These are phyloP conservation scores for Arctium minus DNA, from an alignment of 129 eudicot species.

Conservation along the genomic window DNA sequence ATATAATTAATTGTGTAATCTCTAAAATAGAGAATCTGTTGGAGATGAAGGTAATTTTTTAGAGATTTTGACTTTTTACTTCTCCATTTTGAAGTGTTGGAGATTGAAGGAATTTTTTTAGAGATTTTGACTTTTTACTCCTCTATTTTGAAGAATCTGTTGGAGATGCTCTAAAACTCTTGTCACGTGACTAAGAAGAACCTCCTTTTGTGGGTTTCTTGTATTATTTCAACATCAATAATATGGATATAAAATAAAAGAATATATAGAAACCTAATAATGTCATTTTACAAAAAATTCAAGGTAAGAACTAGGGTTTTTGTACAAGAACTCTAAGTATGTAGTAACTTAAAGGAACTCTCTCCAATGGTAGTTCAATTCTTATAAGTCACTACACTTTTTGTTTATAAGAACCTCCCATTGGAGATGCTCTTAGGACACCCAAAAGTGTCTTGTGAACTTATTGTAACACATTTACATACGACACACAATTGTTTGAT, in stretches of 20 bases:
- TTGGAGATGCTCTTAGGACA: neutral
- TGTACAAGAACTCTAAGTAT: neutral
- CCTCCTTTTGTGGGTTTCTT: too few relatives aligned
- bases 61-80: too few relatives aligned
- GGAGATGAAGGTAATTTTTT: too few relatives aligned
- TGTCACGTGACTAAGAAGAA: too few relatives aligned
- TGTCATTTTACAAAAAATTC: neutral
- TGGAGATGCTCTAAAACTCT: too few relatives aligned
- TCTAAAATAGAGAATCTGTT: too few relatives aligned
- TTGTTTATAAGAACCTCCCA: neutral
- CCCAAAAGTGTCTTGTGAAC: neutral
- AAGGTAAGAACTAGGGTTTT: neutral
- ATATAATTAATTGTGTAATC: too few relatives aligned
- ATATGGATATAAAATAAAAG: neutral
- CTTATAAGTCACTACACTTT: neutral
- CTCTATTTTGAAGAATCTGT: too few relatives aligned
- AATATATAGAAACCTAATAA: neutral
- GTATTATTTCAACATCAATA: neutral
- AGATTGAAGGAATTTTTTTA: too few relatives aligned
- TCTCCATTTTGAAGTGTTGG: too few relatives aligned
- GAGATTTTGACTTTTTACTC: too few relatives aligned
- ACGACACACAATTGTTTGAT: neutral
- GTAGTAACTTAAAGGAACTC: neutral
- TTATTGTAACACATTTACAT: neutral
- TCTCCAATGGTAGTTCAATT: neutral